Base-by-base conservation (phyloP, 2,329 filamentous ascomycete genomes). In the Pseudopyricularia cyperi region DNA sequence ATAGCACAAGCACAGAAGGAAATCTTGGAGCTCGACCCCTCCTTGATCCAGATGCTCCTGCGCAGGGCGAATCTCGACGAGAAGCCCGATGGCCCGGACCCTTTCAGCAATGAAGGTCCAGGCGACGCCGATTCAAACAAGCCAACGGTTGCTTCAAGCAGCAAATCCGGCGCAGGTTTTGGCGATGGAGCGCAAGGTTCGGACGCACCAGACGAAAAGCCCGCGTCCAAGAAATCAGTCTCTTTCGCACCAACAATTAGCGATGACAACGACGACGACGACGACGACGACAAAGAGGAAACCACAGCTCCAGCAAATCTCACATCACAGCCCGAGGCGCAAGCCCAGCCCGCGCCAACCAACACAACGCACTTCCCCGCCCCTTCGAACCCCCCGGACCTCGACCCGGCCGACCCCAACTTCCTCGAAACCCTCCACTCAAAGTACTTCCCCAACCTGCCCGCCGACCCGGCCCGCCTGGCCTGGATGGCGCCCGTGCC, bases 401-500 rank as follows among this genome's bases (percentile, higher is more conserved):
- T 97, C 56, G 88, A 97, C 64, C 89, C 90, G 0, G 73, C 80
- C 35, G 87, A 90, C 54, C 84, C 87, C 0, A 75, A 88, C 62
- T 97, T 97, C 70, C 82, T 97, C 53, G 69, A 79, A 47, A 84
- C 87, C 53, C 80, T 98, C 6, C 90, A 95, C 72, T 71, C 82
- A 22, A 95, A 96, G 66, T 98, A 95, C 76, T 98, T 96, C 68
- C 90, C 93, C 12, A 80, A 82, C 56, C 82, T 95, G 1, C 82
- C 90, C 2, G 81, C 89, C 52, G 88, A 96, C 66, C 89, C 90
- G 0, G 82, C 83, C 54, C 85, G 87, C 51, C 79, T 96, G 4
- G 87, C 88, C 19, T 98, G 91, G 91, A 93, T 97, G 79, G 82
- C 83, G 50, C 83, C 85, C 14, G 63, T 85, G 49, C 82, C 82